Evolutionary conservation across 2,329 filamentous ascomycete genomes (phyloP).

Genomic region (Stagonosporopsis chrysanthemi): DNA sequence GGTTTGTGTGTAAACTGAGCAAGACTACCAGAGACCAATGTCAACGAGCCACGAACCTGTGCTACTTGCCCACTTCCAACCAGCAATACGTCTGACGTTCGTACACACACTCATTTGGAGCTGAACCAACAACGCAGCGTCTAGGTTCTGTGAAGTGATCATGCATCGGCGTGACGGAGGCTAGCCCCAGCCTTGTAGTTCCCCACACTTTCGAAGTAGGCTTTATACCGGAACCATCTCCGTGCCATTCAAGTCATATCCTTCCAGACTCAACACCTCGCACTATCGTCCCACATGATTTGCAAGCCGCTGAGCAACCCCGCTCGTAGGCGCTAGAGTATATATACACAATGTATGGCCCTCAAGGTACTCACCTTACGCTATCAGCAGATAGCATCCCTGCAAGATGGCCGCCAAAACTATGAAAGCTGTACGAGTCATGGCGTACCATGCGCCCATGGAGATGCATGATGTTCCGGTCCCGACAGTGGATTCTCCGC

Average conservation of each 20-base stretch:
- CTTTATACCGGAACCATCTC: constrained; percentile 4
- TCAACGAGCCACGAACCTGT: no score
- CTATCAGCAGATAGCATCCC: background rate
- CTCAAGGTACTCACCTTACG: background rate
- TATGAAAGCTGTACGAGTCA: constrained; percentile 9
- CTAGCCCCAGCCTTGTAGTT: constrained; percentile 3
- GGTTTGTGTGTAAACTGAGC: no score
- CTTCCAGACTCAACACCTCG: constrained; percentile 1
- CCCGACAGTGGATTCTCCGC: background rate
- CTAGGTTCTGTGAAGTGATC: no score
- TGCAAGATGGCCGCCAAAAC: constrained; percentile 5
- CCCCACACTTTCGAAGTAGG: constrained; percentile 11
- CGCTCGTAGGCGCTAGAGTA: background rate
- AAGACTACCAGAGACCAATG: no score
- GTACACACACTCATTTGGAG: no score
- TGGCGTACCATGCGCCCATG: constrained; percentile 10
- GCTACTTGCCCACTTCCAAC: no score
- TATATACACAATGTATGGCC: background rate
- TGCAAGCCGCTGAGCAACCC: background rate
- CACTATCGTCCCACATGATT: no score
- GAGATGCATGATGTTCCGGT: constrained; percentile 6
- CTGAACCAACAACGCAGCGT: no score
- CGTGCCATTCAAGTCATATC: background rate
- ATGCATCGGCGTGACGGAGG: background rate
- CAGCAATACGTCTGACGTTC: no score